A percentile compares a stretch with the other conserved stretches of the same genome.
phyloP scores from a whole-genome alignment of 2,329 filamentous ascomycete species.

The Monosporascus cannonballus region DNA sequence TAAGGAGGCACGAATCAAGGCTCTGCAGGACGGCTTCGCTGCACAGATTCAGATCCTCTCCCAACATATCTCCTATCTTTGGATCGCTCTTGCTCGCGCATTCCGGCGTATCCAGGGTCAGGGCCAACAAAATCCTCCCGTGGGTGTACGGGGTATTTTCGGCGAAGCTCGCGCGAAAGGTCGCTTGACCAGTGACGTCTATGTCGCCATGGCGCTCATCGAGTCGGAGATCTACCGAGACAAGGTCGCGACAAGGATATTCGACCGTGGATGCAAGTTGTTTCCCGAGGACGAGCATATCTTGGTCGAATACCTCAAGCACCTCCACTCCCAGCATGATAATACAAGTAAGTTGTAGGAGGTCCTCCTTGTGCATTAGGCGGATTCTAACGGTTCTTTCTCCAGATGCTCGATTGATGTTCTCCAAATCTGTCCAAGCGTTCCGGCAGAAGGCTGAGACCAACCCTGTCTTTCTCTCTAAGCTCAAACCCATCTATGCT shows the following conservation, averaged over 20 bases:
- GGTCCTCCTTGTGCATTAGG: slow-evolving; percentile 2
- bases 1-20: slow-evolving; percentile 58
- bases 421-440: slow-evolving; percentile 86
- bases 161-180: slow-evolving; percentile 82
- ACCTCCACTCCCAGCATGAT: slow-evolving; percentile 86
- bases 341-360: slow-evolving; percentile 69
- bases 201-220: slow-evolving; percentile 86
- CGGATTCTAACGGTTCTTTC: slow-evolving; percentile 11
- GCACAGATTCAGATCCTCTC: slow-evolving; percentile 71
- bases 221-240: slow-evolving; percentile 97
- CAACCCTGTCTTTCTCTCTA: slow-evolving; percentile 43
- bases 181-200: slow-evolving; percentile 87
- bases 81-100: slow-evolving; percentile 90
- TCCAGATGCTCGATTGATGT: slow-evolving; percentile 85
- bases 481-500: slow-evolving; percentile 77
- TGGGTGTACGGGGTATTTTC: slow-evolving; percentile 81
- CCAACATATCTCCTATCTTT: slow-evolving; percentile 82
- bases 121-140: slow-evolving; percentile 51
- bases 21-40: slow-evolving; percentile 60
- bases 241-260: slow-evolving; percentile 85
- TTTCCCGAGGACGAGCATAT: slow-evolving; percentile 93
- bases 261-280: slow-evolving; percentile 86
- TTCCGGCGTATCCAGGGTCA: slow-evolving; percentile 94
- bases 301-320: slow-evolving; percentile 92
- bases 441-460: slow-evolving; percentile 68